Percentiles rank a stretch among this genome's conserved stretches.
Evolutionary conservation across 2,329 filamentous ascomycete species (phyloP).

Genomic region (Leptographium wingfieldii): DNA sequence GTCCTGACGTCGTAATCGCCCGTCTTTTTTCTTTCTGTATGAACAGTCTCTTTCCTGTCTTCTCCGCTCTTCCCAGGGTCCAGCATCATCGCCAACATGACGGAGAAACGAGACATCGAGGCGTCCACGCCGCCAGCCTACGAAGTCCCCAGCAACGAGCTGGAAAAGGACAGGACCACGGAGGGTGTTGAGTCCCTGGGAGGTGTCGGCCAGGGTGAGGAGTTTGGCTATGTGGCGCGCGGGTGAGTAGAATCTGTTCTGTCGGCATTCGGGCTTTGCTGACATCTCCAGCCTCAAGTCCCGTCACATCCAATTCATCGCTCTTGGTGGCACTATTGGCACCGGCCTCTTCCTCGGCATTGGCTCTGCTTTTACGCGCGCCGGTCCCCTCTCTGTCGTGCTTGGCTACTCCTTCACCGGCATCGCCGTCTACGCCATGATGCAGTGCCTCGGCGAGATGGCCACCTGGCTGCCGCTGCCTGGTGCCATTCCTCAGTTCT

Average conservation of each 20-base stretch:
- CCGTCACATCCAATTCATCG: conserved; percentile 34
- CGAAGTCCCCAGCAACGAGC: conserved; percentile 2
- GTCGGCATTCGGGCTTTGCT: background rate
- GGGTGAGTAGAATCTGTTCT: conserved; percentile 4
- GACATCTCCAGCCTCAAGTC: conserved; percentile 22
- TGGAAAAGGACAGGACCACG: background rate
- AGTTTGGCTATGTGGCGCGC: conserved; percentile 12
- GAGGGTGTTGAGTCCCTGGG: conserved; percentile 8
- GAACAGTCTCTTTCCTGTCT: background rate
- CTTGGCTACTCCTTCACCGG: conserved; percentile 31
- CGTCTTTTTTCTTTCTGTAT: background rate
- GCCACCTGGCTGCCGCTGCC: conserved; percentile 48
- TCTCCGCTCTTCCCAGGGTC: background rate
- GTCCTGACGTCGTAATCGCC: background rate
- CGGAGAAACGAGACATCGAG: conserved; percentile 9
- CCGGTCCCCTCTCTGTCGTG: conserved; percentile 29
- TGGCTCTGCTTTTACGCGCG: conserved; percentile 27
- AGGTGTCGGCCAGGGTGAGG: conserved; percentile 4
- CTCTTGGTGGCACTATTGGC: conserved; percentile 35
- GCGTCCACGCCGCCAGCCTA: conserved; percentile 7
- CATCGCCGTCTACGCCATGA: conserved; percentile 29
- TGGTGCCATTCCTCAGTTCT: conserved; percentile 38
- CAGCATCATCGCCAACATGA: conserved; percentile 4
- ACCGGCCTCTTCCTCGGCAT: conserved; percentile 36
- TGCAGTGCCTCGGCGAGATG: conserved; percentile 39